Evolutionary conservation across 164 flowering plant species (phyloP).

Genomic region (Echeveria elegans): DNA sequence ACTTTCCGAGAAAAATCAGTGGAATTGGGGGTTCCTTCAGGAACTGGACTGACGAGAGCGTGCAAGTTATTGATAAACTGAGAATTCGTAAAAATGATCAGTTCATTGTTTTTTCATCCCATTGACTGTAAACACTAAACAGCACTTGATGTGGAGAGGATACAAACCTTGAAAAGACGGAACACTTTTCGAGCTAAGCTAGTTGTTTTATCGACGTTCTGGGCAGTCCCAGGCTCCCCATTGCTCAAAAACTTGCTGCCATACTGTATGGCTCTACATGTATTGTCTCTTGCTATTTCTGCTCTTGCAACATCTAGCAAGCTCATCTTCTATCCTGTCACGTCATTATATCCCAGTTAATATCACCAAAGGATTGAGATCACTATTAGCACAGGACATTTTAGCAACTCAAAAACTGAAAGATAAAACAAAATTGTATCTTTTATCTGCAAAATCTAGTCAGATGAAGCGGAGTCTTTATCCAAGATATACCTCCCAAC

Average conservation of each 20-base stretch:
- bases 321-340: conserved; percentile 43
- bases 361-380: neutral
- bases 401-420: neutral
- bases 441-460: neutral
- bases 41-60: conserved; percentile 80
- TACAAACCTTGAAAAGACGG: conserved; percentile 79
- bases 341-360: conserved; percentile 7
- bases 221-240: conserved; percentile 94
- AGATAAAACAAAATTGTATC: neutral
- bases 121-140: neutral
- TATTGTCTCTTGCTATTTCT: conserved; percentile 97
- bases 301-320: conserved; percentile 76
- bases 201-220: conserved; percentile 89
- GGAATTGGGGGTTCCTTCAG: conserved; percentile 97
- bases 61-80: conserved; percentile 98
- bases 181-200: conserved; percentile 96
- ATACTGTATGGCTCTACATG: conserved; percentile 96
- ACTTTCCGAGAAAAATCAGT: conserved; percentile 85
- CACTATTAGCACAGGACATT: neutral
- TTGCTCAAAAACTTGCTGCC: conserved; percentile 92
- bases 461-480: too few species aligned
- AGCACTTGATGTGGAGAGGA: neutral
- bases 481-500: too few species aligned
- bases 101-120: neutral
- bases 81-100: conserved; percentile 13